These are phyloP conservation scores for Graphilbum sp. DNA, from an alignment of 2,329 filamentous ascomycete genomes.

Conservation along the genomic window DNA sequence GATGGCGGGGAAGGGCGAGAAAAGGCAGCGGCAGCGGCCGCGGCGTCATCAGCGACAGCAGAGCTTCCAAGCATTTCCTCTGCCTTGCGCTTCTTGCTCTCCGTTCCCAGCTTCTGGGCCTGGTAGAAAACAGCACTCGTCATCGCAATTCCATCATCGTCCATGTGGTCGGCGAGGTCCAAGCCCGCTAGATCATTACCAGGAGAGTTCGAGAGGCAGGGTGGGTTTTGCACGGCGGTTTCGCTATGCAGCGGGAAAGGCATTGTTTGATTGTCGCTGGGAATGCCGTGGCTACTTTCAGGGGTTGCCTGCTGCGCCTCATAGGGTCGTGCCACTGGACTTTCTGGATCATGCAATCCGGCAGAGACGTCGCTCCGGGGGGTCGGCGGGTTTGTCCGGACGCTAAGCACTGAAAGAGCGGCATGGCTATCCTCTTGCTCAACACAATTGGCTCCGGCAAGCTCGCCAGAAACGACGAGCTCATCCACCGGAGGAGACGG, in stretches of 20 bases:
- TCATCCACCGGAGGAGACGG: neutral
- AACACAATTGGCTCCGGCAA: neutral
- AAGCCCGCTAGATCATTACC: too few species aligned
- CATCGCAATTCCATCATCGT: constrained; percentile 3
- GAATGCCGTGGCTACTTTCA: too few species aligned
- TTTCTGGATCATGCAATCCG: too few species aligned
- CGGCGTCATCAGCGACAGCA: neutral
- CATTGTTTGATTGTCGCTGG: too few species aligned
- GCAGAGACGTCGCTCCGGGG: too few species aligned
- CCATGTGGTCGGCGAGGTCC: neutral
- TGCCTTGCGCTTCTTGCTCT: constrained; percentile 16
- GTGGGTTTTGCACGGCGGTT: too few species aligned
- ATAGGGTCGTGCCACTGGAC: too few species aligned
- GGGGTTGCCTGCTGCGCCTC: too few species aligned
- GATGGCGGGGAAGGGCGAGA: neutral
- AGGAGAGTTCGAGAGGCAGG: too few species aligned
- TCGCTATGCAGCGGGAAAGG: too few species aligned
- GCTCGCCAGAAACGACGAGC: neutral
- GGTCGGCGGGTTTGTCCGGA: neutral
- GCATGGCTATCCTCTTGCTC: too few species aligned
- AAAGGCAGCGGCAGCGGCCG: neutral
- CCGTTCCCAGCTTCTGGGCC: neutral
- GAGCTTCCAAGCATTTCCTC: constrained; percentile 11
- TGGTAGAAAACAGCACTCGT: constrained; percentile 2
- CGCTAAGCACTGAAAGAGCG: neutral